These are phyloP conservation scores for Caryopteris hybrid DNA, from an alignment of 305 asterid species.

Conservation along the genomic window DNA sequence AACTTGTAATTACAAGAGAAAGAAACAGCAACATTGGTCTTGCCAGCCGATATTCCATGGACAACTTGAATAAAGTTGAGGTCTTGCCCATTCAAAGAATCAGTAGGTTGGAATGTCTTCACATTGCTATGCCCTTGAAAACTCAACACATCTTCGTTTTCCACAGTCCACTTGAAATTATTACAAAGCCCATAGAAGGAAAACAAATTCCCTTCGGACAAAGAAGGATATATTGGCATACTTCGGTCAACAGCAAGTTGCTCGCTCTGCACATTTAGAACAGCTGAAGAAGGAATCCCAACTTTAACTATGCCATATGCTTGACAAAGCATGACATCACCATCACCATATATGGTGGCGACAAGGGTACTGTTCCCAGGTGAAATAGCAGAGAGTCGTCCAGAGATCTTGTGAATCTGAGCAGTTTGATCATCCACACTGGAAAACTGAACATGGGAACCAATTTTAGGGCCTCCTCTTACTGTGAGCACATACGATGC, in stretches of 20 bases:
- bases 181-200: constrained; percentile 75
- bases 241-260: constrained; percentile 58
- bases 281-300: constrained; percentile 75
- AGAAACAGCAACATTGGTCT: constrained; percentile 56
- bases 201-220: constrained; percentile 76
- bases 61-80: constrained; percentile 57
- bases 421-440: constrained; percentile 58
- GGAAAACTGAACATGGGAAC: constrained; percentile 53
- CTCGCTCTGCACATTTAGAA: constrained; percentile 69
- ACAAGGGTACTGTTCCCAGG: constrained; percentile 67
- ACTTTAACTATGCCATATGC: constrained; percentile 64
- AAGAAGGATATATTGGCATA: constrained; percentile 64
- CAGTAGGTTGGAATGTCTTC: constrained; percentile 30
- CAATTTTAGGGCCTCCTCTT: constrained; percentile 75
- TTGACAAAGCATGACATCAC: constrained; percentile 52
- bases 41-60: constrained; percentile 73
- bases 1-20: constrained; percentile 63
- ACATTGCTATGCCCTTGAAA: constrained; percentile 29
- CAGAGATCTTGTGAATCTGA: constrained; percentile 49
- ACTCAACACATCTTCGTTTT: constrained; percentile 51
- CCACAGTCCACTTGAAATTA: constrained; percentile 64
- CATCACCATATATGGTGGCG: constrained; percentile 62
- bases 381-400: constrained; percentile 61
- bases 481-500: constrained; percentile 71
- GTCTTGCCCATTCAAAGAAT: constrained; percentile 36